Evolutionary conservation across 768 basidiomycete genomes (phyloP).

Genomic region (Lentinula guzmanii): DNA sequence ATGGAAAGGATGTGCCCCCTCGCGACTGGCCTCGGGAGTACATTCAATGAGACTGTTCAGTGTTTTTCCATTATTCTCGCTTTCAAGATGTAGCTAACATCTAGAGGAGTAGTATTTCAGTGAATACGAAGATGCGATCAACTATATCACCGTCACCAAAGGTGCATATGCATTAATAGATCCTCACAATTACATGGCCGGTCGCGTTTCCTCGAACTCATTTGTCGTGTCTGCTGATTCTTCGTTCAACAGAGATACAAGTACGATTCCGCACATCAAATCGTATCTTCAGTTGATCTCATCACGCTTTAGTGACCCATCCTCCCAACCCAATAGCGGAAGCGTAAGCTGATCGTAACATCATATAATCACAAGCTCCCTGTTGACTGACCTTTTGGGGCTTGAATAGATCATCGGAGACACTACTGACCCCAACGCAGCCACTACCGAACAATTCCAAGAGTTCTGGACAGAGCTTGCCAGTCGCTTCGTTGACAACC

Average conservation of each 20-base stretch:
- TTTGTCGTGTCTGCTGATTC: neutral
- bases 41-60: constrained; percentile 39
- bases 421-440: constrained; percentile 35
- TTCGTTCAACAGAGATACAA: constrained; percentile 25
- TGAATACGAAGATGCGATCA: constrained; percentile 36
- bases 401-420: constrained; percentile 37
- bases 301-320: constrained; percentile 29
- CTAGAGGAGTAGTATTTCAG: constrained; percentile 30
- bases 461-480: constrained; percentile 39
- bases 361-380: neutral
- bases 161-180: constrained; percentile 38
- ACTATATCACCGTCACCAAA: constrained; percentile 34
- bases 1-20: constrained; percentile 41
- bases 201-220: neutral
- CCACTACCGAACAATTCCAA: constrained; percentile 36
- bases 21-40: constrained; percentile 30
- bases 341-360: constrained; percentile 24
- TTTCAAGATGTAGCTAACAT: neutral
- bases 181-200: constrained; percentile 39
- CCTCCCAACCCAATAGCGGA: constrained; percentile 34
- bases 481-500: constrained; percentile 30
- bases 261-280: constrained; percentile 17
- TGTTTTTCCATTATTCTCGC: neutral
- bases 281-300: neutral
- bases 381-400: neutral